A percentile compares a stretch with the other conserved stretches of the same genome.
Conservation (phyloP, 495 filamentous ascomycete genomes). For the Neurospora intermedia region DNA sequence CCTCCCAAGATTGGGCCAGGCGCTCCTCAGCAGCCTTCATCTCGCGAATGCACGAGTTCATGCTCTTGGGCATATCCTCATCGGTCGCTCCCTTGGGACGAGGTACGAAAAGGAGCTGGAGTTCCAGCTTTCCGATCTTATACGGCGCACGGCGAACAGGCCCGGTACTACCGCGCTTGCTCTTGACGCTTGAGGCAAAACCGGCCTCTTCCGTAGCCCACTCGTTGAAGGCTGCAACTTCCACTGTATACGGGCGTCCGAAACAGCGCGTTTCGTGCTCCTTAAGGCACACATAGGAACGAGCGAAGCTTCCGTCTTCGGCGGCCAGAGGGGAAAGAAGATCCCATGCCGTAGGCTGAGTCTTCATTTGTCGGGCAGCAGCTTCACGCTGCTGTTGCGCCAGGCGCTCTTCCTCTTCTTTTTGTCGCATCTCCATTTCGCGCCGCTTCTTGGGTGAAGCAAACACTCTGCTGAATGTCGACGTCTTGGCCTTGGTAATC, state of each 20-base stretch:
- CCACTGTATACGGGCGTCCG: slow-evolving; percentile 75
- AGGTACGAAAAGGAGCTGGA: slow-evolving; percentile 89
- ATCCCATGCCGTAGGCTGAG: slow-evolving; percentile 67
- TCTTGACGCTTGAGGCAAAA: slow-evolving; percentile 68
- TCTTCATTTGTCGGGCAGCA: slow-evolving; percentile 43
- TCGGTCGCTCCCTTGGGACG: slow-evolving; percentile 81
- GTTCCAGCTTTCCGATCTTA: slow-evolving; percentile 83
- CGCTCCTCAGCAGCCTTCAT: slow-evolving; percentile 76
- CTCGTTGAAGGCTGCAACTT: slow-evolving; percentile 92
- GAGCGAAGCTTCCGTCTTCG: slow-evolving; percentile 83
- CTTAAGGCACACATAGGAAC: slow-evolving; percentile 84
- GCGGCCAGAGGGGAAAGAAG: slow-evolving; percentile 75
- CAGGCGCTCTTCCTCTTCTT: slow-evolving; percentile 59
- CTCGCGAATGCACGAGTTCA: slow-evolving; percentile 88
- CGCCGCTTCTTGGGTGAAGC: slow-evolving; percentile 91
- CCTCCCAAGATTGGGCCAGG: slow-evolving; percentile 66
- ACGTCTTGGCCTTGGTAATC: slow-evolving; percentile 54
- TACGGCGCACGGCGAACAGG: slow-evolving; percentile 70
- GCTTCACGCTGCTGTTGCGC: slow-evolving; percentile 59
- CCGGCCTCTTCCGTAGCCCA: slow-evolving; percentile 81
- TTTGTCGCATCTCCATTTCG: slow-evolving; percentile 73
- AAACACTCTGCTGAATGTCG: slow-evolving; percentile 84
- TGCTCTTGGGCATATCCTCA: slow-evolving; percentile 97
- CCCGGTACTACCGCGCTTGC: slow-evolving; percentile 63
- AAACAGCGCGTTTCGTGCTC: slow-evolving; percentile 81